Evolutionary conservation across 2,329 filamentous ascomycete species (phyloP), one percentile per base, ranked within the genome.

Genomic region (Dactylonectria macrodidyma): DNA sequence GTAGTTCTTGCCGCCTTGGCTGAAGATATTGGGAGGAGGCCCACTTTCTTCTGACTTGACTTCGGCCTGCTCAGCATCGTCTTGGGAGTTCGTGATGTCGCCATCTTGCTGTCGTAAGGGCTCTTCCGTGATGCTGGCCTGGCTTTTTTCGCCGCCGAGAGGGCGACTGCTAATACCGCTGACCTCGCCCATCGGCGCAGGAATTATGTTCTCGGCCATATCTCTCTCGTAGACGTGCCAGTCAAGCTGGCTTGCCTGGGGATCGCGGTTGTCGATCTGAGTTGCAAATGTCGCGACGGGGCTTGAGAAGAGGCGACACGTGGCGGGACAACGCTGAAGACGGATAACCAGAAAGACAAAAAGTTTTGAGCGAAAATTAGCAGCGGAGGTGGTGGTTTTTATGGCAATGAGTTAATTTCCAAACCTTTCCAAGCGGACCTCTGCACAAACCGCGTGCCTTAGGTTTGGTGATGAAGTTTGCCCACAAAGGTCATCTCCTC

Each of bases 1-100:
- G 56, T 77, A 77, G n/a, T 73, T 77, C n/a, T 77, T 73, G 48
- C 74, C 75, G 26, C 75, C 75, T 36, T 76, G 68, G 34, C 73
- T 76, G 64, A 76, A 76, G 30, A 76, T 76, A 60, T 76, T 76
- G 16, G 64, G 59, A 0, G 61, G 69, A 0, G 73, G 73, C 3
- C 50, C 55, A 22, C 51, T 19, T 6, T 44, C 44, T 9, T 52
- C 47, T 30, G 30, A n/a, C 34, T 59, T 50, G 16, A 46, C 34
- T 10, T 51, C 55, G 24, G n/a, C 11, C 9, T 30, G 6, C 2
- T 59, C 59, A 11, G 16, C 26, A 5, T 14, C 14, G 8, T 14
- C 11, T 11, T 51, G 50, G 9, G 44, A 57, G 30, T 19, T 47
- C 8, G 16, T 19, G 3, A 61, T 57, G 24, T 52, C 50, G 48